Evolutionary conservation across 1,284 basidiomycete species (phyloP), one percentile per base, ranked within the genome.

Genomic region (Hymenochaete sp.): DNA sequence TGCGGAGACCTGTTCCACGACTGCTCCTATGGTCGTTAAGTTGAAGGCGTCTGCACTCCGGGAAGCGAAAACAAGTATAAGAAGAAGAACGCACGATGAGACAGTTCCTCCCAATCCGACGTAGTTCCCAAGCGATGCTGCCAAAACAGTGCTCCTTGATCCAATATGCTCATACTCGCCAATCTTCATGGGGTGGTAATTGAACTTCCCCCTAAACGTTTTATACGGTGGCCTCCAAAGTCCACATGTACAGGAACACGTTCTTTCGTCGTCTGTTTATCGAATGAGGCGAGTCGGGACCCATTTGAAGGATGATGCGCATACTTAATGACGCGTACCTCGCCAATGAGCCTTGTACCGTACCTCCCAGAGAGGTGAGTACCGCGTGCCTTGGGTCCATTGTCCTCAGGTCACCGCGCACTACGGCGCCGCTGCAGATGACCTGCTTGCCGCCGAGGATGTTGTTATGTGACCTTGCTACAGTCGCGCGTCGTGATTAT

Each of bases 111-210:
- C 96, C 95, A 50, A 99, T 96, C 57, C 82, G 29, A 98, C 93
- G 55, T 93, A 82, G 58, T 83, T 89, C 1, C 96, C 96, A 26
- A 98, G 91, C 2, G 82, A 86, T 0, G 93, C 93, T 1, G 96
- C 95, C 66, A 98, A 93, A 11, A 98, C 76, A 43, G 98, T 79
- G 24, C 79, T 80, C 50, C 80, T 78, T 13, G 84, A 76, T 3
- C 95, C 96, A 40, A 99, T 89, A 50, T 92, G 83, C 21, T 98
- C 95, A 60, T 90, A 83, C 64, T 98, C 93, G 2, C 91, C 89
- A 22, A 98, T 81, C 61, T 95, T 93, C 80, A 97, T 90, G 1
- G 96, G 95, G 59, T 98, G 97, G 65, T 96, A 98, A 56, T 96
- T 97, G 73, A 96, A 97, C 48, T 82, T 79, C 42, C 88, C 88